Evolutionary conservation across 208 protist species (phyloP), one percentile per base, ranked within the genome.

Genomic region (Willaertia magna): DNA sequence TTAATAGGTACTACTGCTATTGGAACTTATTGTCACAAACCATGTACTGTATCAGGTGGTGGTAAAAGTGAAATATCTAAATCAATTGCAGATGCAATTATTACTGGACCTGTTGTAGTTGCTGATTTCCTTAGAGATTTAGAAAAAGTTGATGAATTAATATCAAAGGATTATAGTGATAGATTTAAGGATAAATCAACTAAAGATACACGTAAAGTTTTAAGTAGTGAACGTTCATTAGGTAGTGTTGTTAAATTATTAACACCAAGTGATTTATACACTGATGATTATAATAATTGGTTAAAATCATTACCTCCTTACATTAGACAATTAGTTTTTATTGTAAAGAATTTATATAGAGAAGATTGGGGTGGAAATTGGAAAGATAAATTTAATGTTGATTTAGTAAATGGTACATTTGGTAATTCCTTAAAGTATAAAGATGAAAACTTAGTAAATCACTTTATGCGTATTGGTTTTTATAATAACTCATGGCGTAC

Each of bases 1-100:
- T 26, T 67, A 2, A 67, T 67, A 34, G 55, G 55, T 34, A 67
- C 55, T 6, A 26, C 34, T 67, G 55, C 26, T 34, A 67, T 26
- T n/a, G 74, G 48, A 12, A 67, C 52, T 20, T 85, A 67, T n/a
- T 67, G 52, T 55, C 48, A 61, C 48, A 89, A 90, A 52, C 88
- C 90, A 22, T 49, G 81, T 26, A 87, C 90, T 40, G 88, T 91
- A 30, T 90, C 88, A 59, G 90, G 90, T 30, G 79, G 75, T 34
- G 90, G 90, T 74, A 91, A 91, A 84, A 90, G 87, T 18, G 90
- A 91, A 85, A 88, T 91, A 39, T 87, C 78, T n/a, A 91, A 91
- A 78, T 75, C 78, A 14, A 51, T 91, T 52, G 43, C 76, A 4
- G 87, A 90, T 84, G 86, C 85, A 14, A 89, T 90, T 22, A 85